Evolutionary conservation across 148 eudicot species (phyloP), one percentile per base, ranked within the genome.

Genomic region (Fallopia convolvulus): DNA sequence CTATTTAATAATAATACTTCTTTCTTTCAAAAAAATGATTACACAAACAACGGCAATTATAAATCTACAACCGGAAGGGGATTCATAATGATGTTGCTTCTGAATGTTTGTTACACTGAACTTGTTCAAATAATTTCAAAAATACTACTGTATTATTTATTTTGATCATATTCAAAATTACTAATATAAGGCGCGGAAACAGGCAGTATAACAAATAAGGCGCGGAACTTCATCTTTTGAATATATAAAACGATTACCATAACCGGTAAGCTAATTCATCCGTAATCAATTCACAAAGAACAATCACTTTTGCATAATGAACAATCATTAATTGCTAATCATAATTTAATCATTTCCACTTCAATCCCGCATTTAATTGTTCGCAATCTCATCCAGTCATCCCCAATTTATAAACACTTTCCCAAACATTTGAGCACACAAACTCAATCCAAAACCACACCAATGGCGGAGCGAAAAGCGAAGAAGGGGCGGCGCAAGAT

Each of bases 401-500:
- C 15, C 56, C 18, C 47, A 8, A 44, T 36, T 36, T 36, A 36
- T 36, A 36, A 36, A 36, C 39, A 36, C 39, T 47, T 47, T 14
- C 10, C 50, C 14, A 2, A 2, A 9, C 50, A 47, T 8, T 47
- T 47, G 50, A 47, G 0, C 12, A 47, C 13, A 26, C 30, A 26
- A 47, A 11, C 10, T 47, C 61, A 55, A 55, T 6, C 8, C 23
- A 7, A 55, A 55, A 9, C 61, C n/a, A 7, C 60, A 15, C 6
- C 61, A 36, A 68, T 68, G 72, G 72, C 72, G 72, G 72, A 68
- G 0, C 3, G 7, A 39, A n/a, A 33, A 23, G 46, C 20, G 21
- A 68, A 14, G 21, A 68, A 14, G 71, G 81, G 79, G 11, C 79
- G 78, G 32, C 81, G 55, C 15, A 85, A 56, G 60, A 80, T 74